These are phyloP conservation scores for Panus rudis DNA, from an alignment of 768 basidiomycete genomes.

Conservation along the genomic window DNA sequence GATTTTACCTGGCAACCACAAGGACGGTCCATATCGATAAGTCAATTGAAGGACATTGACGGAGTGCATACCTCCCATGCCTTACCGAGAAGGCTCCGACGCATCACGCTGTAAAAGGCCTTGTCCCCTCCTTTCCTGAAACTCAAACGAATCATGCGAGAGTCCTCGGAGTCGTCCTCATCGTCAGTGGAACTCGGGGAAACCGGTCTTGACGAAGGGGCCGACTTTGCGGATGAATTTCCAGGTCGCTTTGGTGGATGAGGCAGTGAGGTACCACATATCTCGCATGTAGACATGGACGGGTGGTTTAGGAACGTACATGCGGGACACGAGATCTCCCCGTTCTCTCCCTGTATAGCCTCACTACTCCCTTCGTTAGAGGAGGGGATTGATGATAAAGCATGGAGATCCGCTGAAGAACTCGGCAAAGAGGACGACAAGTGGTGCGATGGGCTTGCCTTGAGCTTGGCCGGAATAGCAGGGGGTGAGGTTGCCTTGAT, in stretches of 20 bases:
- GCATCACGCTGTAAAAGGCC: slow-evolving; percentile 70
- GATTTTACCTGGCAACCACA: too few relatives aligned
- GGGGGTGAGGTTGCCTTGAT: slow-evolving; percentile 13
- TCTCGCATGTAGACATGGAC: slow-evolving; percentile 69
- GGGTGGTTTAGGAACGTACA: slow-evolving; percentile 93
- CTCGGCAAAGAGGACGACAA: slow-evolving; percentile 35
- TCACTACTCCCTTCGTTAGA: background rate
- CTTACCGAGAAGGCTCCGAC: slow-evolving; percentile 59
- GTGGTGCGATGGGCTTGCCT: slow-evolving; percentile 22
- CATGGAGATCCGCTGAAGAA: slow-evolving; percentile 23
- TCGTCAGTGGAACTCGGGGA: slow-evolving; percentile 38
- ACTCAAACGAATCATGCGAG: slow-evolving; percentile 69
- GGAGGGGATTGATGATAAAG: slow-evolving; percentile 23
- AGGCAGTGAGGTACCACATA: slow-evolving; percentile 72
- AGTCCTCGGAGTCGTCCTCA: slow-evolving; percentile 20
- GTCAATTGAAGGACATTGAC: background rate
- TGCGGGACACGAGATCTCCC: slow-evolving; percentile 60
- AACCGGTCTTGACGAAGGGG: slow-evolving; percentile 56
- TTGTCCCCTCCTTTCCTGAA: slow-evolving; percentile 91
- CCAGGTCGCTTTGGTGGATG: slow-evolving; percentile 16
- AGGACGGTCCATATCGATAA: background rate
- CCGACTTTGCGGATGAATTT: slow-evolving; percentile 40
- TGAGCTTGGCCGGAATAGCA: slow-evolving; percentile 24
- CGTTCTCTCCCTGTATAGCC: slow-evolving; percentile 7
- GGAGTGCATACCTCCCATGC: slow-evolving; percentile 60